These are phyloP conservation scores for Rhododendron simsii DNA, from an alignment of 148 eudicot genomes.

Conservation along the genomic window DNA sequence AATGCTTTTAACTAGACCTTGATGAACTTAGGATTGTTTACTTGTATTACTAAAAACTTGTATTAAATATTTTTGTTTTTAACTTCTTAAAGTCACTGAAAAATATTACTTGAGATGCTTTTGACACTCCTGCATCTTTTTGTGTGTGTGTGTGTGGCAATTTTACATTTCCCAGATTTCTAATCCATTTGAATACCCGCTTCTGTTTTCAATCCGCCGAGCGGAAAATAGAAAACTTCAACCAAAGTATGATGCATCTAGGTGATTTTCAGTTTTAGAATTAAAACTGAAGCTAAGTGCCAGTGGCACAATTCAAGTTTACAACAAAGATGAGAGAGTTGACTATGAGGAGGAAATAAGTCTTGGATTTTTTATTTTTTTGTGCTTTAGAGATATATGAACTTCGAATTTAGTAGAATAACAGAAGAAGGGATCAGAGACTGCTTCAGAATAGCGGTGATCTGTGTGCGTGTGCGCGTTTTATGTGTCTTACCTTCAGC, in stretches of 20 bases:
- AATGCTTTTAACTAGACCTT: neutral
- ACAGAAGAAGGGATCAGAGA: neutral
- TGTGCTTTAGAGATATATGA: neutral
- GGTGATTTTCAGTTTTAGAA: neutral
- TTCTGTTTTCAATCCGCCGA: neutral
- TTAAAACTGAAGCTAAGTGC: neutral
- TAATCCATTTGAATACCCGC: neutral
- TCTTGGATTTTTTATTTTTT: neutral
- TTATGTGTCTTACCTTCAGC: neutral
- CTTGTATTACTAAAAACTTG: neutral
- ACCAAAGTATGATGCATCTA: neutral
- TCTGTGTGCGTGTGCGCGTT: neutral
- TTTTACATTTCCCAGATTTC: neutral
- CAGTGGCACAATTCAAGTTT: neutral
- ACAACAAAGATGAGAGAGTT: neutral
- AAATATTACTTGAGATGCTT: neutral
- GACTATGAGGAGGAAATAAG: neutral
- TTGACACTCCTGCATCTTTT: neutral
- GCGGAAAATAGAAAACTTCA: neutral
- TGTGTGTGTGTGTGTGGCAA: neutral
- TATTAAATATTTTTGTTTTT: too few relatives aligned
- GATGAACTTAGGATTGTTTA: too few relatives aligned
- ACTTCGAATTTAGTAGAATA: neutral
- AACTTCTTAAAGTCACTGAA: neutral
- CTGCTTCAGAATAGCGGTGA: neutral